These are phyloP conservation scores for Zasmidium angulare DNA, from an alignment of 2,329 filamentous ascomycete species.

Conservation along the genomic window DNA sequence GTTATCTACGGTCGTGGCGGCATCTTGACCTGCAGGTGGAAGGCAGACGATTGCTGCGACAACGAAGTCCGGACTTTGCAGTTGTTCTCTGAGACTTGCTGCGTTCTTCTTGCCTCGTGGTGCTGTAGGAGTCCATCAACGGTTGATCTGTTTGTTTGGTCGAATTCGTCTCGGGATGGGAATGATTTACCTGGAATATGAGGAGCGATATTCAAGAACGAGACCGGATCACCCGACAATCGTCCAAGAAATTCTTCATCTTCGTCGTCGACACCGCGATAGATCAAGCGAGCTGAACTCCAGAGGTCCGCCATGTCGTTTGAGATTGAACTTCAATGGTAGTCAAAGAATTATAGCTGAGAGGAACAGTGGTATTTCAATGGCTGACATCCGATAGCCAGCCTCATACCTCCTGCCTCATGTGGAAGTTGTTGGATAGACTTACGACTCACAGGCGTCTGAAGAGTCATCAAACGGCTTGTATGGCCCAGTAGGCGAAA, in stretches of 20 bases:
- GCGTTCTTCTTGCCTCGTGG: background rate
- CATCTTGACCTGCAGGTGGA: constrained; percentile 14
- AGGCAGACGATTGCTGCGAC: constrained; percentile 42
- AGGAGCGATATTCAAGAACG: constrained; percentile 10
- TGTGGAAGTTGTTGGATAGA: too few species aligned
- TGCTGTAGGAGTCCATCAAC: background rate
- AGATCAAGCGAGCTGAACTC: constrained; percentile 39
- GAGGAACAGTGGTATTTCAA: too few species aligned
- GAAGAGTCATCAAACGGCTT: too few species aligned
- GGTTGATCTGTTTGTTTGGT: too few species aligned
- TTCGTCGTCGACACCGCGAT: constrained; percentile 38
- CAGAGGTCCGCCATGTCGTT: constrained; percentile 32
- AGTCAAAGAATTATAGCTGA: background rate
- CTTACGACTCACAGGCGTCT: too few species aligned
- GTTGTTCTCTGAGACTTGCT: constrained; percentile 24
- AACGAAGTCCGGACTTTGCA: constrained; percentile 30
- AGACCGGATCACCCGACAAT: constrained; percentile 13
- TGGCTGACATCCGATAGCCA: too few species aligned
- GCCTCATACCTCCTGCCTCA: too few species aligned
- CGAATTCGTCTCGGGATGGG: too few species aligned
- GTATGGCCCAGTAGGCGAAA: background rate
- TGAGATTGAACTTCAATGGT: background rate
- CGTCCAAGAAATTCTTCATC: constrained; percentile 32
- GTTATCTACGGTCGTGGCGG: background rate
- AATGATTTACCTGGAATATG: constrained; percentile 30